These are phyloP conservation scores for Sclerotinia trifoliorum DNA, from an alignment of 2,329 filamentous ascomycete species.

Conservation along the genomic window DNA sequence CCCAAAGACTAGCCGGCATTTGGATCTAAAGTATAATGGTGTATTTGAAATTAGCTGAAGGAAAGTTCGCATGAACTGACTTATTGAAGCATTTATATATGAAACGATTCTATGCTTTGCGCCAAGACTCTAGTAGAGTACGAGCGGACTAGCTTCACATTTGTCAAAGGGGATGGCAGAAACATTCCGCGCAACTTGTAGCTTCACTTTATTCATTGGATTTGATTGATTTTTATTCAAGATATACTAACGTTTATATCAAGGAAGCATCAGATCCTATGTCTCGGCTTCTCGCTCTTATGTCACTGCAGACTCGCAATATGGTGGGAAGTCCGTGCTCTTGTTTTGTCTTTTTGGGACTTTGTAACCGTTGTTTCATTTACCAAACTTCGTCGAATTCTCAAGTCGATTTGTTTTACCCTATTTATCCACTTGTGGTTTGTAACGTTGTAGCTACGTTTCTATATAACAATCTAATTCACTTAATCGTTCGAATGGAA, in stretches of 20 bases:
- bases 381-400: background rate
- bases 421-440: background rate
- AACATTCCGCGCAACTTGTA: background rate
- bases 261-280: background rate
- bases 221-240: background rate
- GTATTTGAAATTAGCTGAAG: background rate
- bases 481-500: background rate
- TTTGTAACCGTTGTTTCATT: conserved; percentile 2
- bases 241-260: background rate
- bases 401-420: background rate
- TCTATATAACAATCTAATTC: background rate
- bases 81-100: background rate
- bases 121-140: background rate
- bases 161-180: background rate
- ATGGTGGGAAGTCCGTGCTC: conserved; percentile 5
- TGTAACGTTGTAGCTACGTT: background rate
- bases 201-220: background rate
- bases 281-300: background rate
- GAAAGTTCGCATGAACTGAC: background rate
- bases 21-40: background rate
- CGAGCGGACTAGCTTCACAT: background rate
- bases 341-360: background rate
- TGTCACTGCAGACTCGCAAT: background rate
- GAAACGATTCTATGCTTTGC: background rate
- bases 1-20: background rate